These are phyloP conservation scores for Trypanosomatidae sp. DNA, from an alignment of 208 protist species.

Conservation along the genomic window DNA sequence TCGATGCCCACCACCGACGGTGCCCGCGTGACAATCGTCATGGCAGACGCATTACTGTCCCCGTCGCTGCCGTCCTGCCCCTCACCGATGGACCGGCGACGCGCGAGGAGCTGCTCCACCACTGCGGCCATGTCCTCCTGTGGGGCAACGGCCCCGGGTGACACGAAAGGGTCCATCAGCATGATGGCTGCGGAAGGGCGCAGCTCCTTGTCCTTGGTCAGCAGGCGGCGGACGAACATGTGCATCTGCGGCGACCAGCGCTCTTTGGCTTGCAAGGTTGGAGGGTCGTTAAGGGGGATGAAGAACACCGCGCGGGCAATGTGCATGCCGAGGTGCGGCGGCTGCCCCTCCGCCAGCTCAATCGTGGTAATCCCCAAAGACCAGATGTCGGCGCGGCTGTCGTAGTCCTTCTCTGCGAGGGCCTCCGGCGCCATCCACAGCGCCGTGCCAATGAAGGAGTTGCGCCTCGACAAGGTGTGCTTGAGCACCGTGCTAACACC, in stretches of 20 bases:
- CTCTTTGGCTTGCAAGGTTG: slow-evolving; percentile 78
- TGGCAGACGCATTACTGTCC: slow-evolving; percentile 19
- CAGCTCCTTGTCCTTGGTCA: slow-evolving; percentile 75
- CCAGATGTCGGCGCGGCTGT: slow-evolving; percentile 95
- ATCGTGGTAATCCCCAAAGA: slow-evolving; percentile 96
- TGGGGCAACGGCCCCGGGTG: slow-evolving; percentile 48
- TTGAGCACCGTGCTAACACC: slow-evolving; percentile 83
- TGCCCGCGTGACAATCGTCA: slow-evolving; percentile 30
- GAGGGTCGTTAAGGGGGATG: slow-evolving; percentile 77
- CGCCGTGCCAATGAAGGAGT: slow-evolving; percentile 91
- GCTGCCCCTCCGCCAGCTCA: slow-evolving; percentile 95
- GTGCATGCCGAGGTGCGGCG: slow-evolving; percentile 92
- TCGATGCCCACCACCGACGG: slow-evolving; percentile 19
- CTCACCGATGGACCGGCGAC: slow-evolving; percentile 40
- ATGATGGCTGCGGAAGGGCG: slow-evolving; percentile 71
- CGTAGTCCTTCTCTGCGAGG: slow-evolving; percentile 91
- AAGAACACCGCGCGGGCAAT: slow-evolving; percentile 67
- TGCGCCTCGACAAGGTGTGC: slow-evolving; percentile 82
- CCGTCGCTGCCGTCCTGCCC: neutral
- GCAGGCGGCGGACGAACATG: slow-evolving; percentile 73
- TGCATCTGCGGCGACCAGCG: slow-evolving; percentile 89
- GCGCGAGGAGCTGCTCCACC: slow-evolving; percentile 56
- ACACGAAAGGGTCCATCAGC: slow-evolving; percentile 84
- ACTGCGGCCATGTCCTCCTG: slow-evolving; percentile 62
- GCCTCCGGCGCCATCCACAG: slow-evolving; percentile 95